Base-by-base conservation (phyloP, 2,329 filamentous ascomycete genomes). In the Penicillium sp. region DNA sequence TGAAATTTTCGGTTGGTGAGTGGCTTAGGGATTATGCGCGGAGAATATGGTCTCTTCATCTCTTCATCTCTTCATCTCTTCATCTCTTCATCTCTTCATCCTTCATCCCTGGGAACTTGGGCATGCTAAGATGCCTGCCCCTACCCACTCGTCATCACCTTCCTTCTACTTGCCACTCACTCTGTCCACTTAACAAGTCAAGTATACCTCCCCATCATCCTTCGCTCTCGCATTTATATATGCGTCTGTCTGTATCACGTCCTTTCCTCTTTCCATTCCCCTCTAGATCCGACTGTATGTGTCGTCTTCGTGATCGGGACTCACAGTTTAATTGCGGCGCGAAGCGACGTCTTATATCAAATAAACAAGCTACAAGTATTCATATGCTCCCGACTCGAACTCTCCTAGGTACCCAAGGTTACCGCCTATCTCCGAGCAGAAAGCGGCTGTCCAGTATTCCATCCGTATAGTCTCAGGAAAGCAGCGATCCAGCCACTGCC, bases 1-100 rank as follows among this genome's bases (percentile, higher is more conserved):
- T 6, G 89, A 95, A 63, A 84, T 95, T 3, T 97, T 97, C 80
- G 92, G 93, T 12, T 93, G 85, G 80, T 79, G 78, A 59, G 29
- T 12, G 19, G 19, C 19, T 22, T 6, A 3, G 19, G 19, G 19
- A 22, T 22, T 6, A 6, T 22, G 19, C 19, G 3, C 3, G 3
- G 19, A 22, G 19, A 6, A 13, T 35, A 42, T n/a, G n/a, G n/a
- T n/a, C n/a, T n/a, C n/a, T n/a, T n/a, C n/a, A n/a, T n/a, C n/a
- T n/a, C n/a, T n/a, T n/a, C n/a, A n/a, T n/a, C n/a, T n/a, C n/a
- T n/a, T n/a, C n/a, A n/a, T n/a, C n/a, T n/a, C n/a, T n/a, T n/a
- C n/a, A n/a, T n/a, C n/a, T n/a, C n/a, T n/a, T n/a, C n/a, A n/a
- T n/a, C n/a, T n/a, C n/a, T n/a, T n/a, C n/a, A n/a, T n/a, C n/a